Conservation (phyloP, 352 stramenopile species). For the Pythium plurisporium region DNA sequence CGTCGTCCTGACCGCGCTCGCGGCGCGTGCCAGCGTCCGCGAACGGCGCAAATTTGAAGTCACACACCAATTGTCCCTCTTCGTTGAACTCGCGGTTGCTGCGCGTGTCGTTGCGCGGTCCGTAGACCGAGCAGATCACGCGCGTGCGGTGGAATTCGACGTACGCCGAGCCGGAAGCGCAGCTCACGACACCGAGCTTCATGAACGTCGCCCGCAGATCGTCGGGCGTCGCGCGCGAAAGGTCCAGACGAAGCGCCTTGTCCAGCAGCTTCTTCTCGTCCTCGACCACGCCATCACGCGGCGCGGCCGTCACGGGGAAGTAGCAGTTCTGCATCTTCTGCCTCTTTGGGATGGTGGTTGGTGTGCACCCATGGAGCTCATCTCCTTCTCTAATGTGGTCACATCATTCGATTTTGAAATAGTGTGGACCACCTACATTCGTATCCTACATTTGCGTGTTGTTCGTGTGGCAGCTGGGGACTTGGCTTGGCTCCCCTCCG, state of each 20-base stretch:
- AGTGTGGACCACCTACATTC: conserved; percentile 1
- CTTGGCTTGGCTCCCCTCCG: neutral
- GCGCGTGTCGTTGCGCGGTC: conserved; percentile 72
- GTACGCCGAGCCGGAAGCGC: conserved; percentile 85
- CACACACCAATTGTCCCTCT: conserved; percentile 81
- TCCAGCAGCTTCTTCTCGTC: conserved; percentile 23
- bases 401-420: no score
- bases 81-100: conserved; percentile 80
- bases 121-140: conserved; percentile 87
- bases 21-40: conserved; percentile 54
- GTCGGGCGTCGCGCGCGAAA: conserved; percentile 45
- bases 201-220: conserved; percentile 87
- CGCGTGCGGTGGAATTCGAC: conserved; percentile 85
- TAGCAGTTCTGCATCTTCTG: conserved; percentile 83
- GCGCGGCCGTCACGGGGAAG: conserved; percentile 43
- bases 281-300: conserved; percentile 6
- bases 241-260: conserved; percentile 32
- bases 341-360: conserved; percentile 9
- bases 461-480: neutral
- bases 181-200: conserved; percentile 72
- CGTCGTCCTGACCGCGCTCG: conserved; percentile 66
- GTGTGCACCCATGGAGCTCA: no score
- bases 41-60: conserved; percentile 88
- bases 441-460: neutral
- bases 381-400: no score